Evolutionary conservation across 2,329 filamentous ascomycete genomes (phyloP), one percentile per base, ranked within the genome.

Genomic region (Phaeosphaeriaceae sp.): DNA sequence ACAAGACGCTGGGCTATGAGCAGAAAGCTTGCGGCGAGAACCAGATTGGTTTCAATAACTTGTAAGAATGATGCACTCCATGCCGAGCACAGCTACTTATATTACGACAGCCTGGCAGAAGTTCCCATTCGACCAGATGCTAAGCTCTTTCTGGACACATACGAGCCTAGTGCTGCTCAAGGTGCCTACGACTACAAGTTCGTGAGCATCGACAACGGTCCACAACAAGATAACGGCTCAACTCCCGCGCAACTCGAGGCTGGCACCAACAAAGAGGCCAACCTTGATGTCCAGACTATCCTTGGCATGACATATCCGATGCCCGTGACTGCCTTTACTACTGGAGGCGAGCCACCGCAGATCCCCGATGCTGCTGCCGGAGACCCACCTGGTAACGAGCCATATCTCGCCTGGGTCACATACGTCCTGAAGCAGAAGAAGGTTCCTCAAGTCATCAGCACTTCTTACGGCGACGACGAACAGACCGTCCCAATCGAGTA

Each of bases 321-420:
- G 6, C 81, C 82, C 7, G 78, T 86, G 42, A 81, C 77, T 3
- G 85, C 84, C 57, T 89, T 86, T 71, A 84, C 81, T 62, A 86
- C 84, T 1, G 86, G 80, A 24, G 88, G 87, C 21, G 78, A 75
- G 21, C 84, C 79, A 51, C 82, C 81, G 2, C 82, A 82, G 63
- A 76, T 80, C 15, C 79, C 84, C 2, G 79, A 84, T 35, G 66
- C 78, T 15, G 79, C 59, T 72, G 72, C 73, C 61, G 66, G 89
- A 91, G 77, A 87, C 87, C 0, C 90, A 89, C 72, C 77, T 89
- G 2, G 80, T 19, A 88, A 88, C 67, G 86, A 88, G 72, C 86
- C 86, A 0, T 88, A 85, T 61, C 74, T 88, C 6, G 81, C 84
- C 40, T 83, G 85, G 63, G 76, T 88, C 15, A 77, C 85, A 53